Base-by-base conservation (phyloP, 2,329 filamentous ascomycete species). In the Colletotrichum liaoningense region DNA sequence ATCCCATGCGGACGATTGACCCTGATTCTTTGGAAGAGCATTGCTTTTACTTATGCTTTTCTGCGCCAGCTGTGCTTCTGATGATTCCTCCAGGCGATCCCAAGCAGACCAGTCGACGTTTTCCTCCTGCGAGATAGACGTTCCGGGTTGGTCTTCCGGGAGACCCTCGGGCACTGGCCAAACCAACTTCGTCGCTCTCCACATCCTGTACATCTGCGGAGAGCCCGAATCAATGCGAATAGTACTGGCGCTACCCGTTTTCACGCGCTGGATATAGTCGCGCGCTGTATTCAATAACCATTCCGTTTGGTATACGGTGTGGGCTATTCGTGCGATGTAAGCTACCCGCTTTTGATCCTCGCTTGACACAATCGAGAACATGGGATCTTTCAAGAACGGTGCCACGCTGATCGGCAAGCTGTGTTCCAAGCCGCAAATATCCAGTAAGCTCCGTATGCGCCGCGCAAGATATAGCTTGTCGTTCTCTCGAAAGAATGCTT, bases 361-460 rank as follows among this genome's bases (percentile, higher is more conserved):
- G 5, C 56, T 52, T 5, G 3, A 46, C 22, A 62, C 30, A 16
- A 8, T 16, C 14, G 56, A 57, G 8, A 33, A 19, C 22, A 26
- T n/a, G 7, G 59, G 11, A 14, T 49, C 33, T 28, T 14, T 11
- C 1, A 66, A 6, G 55, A 62, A 66, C 9, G 67, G 71, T 8
- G 26, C 49, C 19, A 73, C 56, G 11, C 55, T 38, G 19, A 7
- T 26, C 9, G 56, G 55, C 22, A 55, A 42, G 14, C 11, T 30
- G 38, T 30, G 14, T 11, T 19, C 33, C 11, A 62, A 24, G n/a
- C 52, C 55, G 11, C 71, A 66, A 30, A 73, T 71, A n/a, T 71
- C 62, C 16, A 73, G 33, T 14, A 73, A 3, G 24, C 56, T 66
- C 38, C 70, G 71, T 16, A 73, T 56, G 22, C 71, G 35, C 9